Conservation (phyloP, 106 monocot species). For the Dioscorea zingiberensis region DNA sequence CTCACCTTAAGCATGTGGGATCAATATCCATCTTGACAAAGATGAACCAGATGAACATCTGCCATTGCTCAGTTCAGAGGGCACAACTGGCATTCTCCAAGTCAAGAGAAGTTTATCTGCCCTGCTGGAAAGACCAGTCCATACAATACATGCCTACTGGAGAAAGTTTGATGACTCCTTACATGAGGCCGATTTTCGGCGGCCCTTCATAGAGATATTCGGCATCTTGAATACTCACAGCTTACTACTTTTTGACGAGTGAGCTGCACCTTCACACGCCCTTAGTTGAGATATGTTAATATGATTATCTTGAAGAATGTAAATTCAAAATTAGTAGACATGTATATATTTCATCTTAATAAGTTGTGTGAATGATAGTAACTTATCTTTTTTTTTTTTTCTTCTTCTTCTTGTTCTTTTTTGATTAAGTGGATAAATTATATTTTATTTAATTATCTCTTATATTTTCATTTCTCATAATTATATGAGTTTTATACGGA, state of each 20-base stretch:
- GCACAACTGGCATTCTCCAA: conserved; percentile 19
- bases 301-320: neutral
- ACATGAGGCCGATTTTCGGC: conserved; percentile 79
- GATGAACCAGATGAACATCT: conserved; percentile 26
- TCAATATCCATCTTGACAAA: conserved; percentile 2
- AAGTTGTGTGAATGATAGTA: no score
- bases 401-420: no score
- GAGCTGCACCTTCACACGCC: no score
- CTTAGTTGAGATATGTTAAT: neutral
- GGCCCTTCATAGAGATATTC: conserved; percentile 19
- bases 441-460: no score
- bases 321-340: no score
- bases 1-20: conserved; percentile 15
- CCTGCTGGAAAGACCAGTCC: conserved; percentile 57
- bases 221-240: neutral
- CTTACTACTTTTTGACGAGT: no score
- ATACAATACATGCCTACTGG: conserved; percentile 70
- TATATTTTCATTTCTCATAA: no score
- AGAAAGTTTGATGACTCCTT: conserved; percentile 73
- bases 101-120: conserved; percentile 36
- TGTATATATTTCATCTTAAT: no score
- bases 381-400: no score
- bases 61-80: conserved; percentile 24
- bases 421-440: no score
- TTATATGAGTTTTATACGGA: no score